Evolutionary conservation across 2,329 filamentous ascomycete genomes (phyloP).

Genomic region (Ceratocystis papillata): DNA sequence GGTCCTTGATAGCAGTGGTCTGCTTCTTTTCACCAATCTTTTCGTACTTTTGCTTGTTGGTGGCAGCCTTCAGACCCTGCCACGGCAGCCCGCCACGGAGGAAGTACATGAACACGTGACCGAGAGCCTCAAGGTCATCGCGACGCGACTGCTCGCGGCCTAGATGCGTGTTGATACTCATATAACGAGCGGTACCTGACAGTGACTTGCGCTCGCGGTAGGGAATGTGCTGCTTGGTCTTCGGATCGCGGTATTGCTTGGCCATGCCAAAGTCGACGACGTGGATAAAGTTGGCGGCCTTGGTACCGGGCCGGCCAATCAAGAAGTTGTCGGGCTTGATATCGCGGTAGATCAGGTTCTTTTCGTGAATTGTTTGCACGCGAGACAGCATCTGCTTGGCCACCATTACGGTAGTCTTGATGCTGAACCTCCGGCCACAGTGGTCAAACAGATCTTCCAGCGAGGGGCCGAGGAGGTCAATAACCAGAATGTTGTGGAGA

Average conservation of each 20-base stretch:
- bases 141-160: constrained; percentile 91
- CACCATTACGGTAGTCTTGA: constrained; percentile 98
- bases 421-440: constrained; percentile 86
- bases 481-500: constrained; percentile 96
- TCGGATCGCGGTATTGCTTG: constrained; percentile 96
- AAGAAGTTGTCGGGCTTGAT: constrained; percentile 99
- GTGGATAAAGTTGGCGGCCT: constrained; percentile 95
- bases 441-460: constrained; percentile 96
- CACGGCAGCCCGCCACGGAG: constrained; percentile 59
- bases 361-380: constrained; percentile 90
- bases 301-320: constrained; percentile 82
- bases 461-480: constrained; percentile 87
- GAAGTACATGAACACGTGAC: constrained; percentile 67
- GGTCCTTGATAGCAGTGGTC: constrained; percentile 89
- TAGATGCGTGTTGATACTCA: constrained; percentile 99
- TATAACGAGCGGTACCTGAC: constrained; percentile 92
- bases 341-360: constrained; percentile 97
- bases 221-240: constrained; percentile 97
- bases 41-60: constrained; percentile 95
- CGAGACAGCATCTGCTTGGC: constrained; percentile 97
- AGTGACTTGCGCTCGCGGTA: constrained; percentile 95
- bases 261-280: constrained; percentile 99
- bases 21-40: constrained; percentile 99
- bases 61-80: constrained; percentile 63
- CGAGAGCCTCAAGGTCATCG: constrained; percentile 85